Conservation (phyloP, 768 basidiomycete genomes). For the Phylloporus rhodoxanthus region DNA sequence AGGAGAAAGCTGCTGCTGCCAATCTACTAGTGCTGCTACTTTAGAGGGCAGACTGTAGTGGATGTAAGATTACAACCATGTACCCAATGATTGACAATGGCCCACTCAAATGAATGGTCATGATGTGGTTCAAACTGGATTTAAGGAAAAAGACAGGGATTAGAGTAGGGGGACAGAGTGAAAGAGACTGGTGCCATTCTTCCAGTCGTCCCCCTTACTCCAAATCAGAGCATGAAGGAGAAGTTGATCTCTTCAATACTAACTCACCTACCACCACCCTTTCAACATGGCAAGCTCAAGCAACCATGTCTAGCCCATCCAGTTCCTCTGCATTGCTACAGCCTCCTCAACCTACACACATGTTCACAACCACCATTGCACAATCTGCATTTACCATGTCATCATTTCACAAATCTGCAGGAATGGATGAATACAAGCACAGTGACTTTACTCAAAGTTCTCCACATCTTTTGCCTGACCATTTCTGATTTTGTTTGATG, state of each 20-base stretch:
- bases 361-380: constrained; percentile 24
- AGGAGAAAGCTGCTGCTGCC: constrained; percentile 51
- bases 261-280: constrained; percentile 31
- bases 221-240: constrained; percentile 9
- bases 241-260: constrained; percentile 32
- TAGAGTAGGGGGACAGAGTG: constrained; percentile 3
- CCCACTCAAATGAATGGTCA: constrained; percentile 17
- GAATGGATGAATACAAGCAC: constrained; percentile 83
- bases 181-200: constrained; percentile 5
- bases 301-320: neutral
- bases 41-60: constrained; percentile 46
- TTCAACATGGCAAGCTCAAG: constrained; percentile 33
- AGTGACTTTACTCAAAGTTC: too few species aligned
- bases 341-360: constrained; percentile 2
- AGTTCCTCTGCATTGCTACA: neutral
- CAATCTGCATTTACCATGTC: constrained; percentile 45
- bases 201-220: constrained; percentile 4
- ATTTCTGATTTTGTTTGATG: too few species aligned
- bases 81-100: constrained; percentile 14
- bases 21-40: constrained; percentile 17
- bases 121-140: constrained; percentile 20
- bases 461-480: too few species aligned
- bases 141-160: constrained; percentile 33
- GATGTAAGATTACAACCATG: constrained; percentile 50
- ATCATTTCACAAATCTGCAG: constrained; percentile 54